These are phyloP conservation scores for Penicillium hesseltinei DNA, from an alignment of 2,329 filamentous ascomycete genomes.

Conservation along the genomic window DNA sequence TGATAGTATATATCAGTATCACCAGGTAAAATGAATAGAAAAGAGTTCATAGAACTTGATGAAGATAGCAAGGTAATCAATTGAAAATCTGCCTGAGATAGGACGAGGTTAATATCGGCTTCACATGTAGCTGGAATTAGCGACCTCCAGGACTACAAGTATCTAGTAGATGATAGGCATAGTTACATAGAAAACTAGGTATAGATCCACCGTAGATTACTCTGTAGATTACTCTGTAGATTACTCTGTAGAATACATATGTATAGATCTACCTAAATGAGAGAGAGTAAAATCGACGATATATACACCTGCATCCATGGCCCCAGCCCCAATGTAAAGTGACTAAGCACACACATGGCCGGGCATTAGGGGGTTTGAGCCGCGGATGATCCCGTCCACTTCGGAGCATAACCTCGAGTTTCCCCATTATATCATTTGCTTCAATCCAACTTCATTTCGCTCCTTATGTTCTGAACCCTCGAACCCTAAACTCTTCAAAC, in stretches of 20 bases:
- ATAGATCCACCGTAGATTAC: neutral
- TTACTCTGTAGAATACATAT: neutral
- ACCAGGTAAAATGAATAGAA: neutral
- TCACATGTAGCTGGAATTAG: neutral
- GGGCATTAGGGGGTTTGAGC: conserved; percentile 20
- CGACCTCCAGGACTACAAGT: neutral
- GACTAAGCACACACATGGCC: conserved; percentile 27
- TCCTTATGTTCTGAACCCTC: conserved; percentile 22
- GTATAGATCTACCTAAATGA: neutral
- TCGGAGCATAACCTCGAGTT: neutral
- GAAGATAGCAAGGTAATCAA: neutral
- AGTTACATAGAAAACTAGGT: neutral
- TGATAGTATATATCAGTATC: neutral
- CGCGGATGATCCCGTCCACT: conserved; percentile 11
- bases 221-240: no score
- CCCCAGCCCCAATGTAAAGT: neutral
- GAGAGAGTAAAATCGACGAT: neutral
- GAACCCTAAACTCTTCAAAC: conserved; percentile 11
- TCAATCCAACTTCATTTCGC: conserved; percentile 20
- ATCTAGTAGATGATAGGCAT: no score
- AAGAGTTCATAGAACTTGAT: no score
- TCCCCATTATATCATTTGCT: neutral
- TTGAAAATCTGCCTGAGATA: neutral
- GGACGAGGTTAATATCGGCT: neutral
- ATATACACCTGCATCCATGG: neutral